A percentile compares a stretch with the other conserved stretches of the same genome.
Evolutionary conservation across 805 yeast species (phyloP).

Genomic region (Nakazawaea sp.): DNA sequence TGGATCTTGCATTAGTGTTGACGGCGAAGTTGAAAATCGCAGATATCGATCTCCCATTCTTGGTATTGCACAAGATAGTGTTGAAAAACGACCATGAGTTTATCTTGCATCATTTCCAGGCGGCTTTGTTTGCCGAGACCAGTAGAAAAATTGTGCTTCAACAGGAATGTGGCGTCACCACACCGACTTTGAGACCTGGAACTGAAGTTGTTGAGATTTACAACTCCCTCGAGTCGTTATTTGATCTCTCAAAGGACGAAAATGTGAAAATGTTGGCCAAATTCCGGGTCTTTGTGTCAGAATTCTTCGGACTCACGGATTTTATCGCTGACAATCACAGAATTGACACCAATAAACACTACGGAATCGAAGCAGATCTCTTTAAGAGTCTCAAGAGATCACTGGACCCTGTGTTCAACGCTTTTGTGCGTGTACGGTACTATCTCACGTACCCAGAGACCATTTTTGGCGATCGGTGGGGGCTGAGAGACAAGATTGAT

Average conservation of each 20-base stretch:
- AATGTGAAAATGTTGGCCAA: constrained; percentile 3
- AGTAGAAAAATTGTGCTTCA: not conserved
- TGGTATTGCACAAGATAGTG: constrained; percentile 4
- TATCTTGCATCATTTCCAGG: constrained; percentile 1
- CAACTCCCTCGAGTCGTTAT: constrained; percentile 1
- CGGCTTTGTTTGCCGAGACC: not conserved
- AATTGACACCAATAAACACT: constrained; percentile 2
- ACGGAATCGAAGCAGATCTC: constrained; percentile 1
- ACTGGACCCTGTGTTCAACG: not conserved
- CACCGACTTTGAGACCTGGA: constrained; percentile 9
- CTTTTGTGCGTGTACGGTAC: constrained; percentile 2
- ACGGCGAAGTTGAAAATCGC: constrained; percentile 4
- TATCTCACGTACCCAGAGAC: constrained; percentile 7
- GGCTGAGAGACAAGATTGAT: constrained; percentile 1
- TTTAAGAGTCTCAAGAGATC: not conserved
- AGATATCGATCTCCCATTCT: constrained; percentile 10
- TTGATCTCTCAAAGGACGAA: not conserved
- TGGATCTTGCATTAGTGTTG: constrained; percentile 4
- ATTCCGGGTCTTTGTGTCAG: constrained; percentile 5
- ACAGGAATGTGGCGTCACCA: constrained; percentile 5
- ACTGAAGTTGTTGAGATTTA: constrained; percentile 7
- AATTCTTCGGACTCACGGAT: constrained; percentile 2
- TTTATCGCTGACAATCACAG: constrained; percentile 1
- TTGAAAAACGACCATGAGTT: constrained; percentile 3
- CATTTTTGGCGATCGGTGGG: constrained; percentile 4